Percentiles rank a stretch among this genome's conserved stretches.
Evolutionary conservation across 2,329 filamentous ascomycete species (phyloP).

Genomic region (Clonostachys solani): DNA sequence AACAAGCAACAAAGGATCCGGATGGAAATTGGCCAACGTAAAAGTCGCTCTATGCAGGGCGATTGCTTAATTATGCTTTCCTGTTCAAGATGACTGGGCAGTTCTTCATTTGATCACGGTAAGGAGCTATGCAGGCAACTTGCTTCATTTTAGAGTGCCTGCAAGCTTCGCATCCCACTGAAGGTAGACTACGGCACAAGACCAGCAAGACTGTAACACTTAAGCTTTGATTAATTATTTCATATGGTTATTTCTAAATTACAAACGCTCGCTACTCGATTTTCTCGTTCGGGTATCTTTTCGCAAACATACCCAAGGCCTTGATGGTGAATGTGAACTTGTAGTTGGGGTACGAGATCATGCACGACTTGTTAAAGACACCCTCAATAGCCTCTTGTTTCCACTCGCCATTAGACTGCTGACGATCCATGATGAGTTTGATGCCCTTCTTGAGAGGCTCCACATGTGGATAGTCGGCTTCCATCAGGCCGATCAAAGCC

Average conservation of each 20-base stretch:
- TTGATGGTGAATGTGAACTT: conserved; percentile 96
- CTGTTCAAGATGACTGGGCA: no score
- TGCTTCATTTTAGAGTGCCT: no score
- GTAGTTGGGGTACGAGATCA: conserved; percentile 99
- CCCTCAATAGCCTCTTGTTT: conserved; percentile 93
- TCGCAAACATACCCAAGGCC: conserved; percentile 85
- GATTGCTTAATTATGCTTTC: no score
- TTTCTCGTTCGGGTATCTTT: conserved; percentile 62
- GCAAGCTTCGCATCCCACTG: no score
- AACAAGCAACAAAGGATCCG: no score
- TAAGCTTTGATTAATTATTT: neutral
- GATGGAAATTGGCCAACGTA: no score
- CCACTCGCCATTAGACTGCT: conserved; percentile 91
- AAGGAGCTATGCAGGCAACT: no score
- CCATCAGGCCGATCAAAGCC: conserved; percentile 78
- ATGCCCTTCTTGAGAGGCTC: conserved; percentile 71
- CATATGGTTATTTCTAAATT: conserved; percentile 1
- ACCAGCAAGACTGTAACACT: no score
- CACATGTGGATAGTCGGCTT: conserved; percentile 75
- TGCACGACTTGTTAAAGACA: conserved; percentile 98
- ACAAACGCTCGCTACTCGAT: conserved; percentile 21
- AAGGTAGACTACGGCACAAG: no score
- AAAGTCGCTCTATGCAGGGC: no score
- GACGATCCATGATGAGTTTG: conserved; percentile 76
- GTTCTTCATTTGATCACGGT: no score